Evolutionary conservation across 73 alveolate genomes (phyloP).

Genomic region (Paramecium sonneborni): DNA sequence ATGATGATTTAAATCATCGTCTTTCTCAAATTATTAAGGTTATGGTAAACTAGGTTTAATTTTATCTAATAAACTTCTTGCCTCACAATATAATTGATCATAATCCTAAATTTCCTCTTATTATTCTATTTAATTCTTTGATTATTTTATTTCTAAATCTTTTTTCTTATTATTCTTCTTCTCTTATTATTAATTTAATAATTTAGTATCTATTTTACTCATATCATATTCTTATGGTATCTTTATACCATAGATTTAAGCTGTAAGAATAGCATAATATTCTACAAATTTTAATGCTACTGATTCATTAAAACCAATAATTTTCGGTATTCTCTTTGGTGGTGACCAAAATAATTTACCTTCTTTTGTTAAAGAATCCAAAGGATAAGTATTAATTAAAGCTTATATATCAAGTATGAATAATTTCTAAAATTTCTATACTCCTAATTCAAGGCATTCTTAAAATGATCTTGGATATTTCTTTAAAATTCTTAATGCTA

Average conservation of each 20-base stretch:
- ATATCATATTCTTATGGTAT: constrained; percentile 68
- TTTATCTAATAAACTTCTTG: not conserved
- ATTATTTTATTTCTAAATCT: constrained; percentile 70
- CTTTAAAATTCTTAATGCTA: constrained; percentile 75
- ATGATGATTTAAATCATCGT: constrained; percentile 90
- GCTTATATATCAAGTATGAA: constrained; percentile 74
- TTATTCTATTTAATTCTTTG: constrained; percentile 71
- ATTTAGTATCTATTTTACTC: too few species aligned
- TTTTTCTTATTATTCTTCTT: constrained; percentile 74
- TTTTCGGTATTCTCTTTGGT: constrained; percentile 91
- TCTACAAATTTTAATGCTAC: constrained; percentile 80
- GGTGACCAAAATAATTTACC: constrained; percentile 98
- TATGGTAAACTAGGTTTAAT: constrained; percentile 51
- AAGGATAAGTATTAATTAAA: constrained; percentile 85
- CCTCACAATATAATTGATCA: constrained; percentile 65
- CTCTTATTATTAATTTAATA: too few species aligned
- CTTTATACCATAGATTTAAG: constrained; percentile 77
- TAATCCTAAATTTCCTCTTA: constrained; percentile 66
- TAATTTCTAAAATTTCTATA: constrained; percentile 72
- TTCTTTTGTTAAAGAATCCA: constrained; percentile 84
- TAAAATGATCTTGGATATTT: constrained; percentile 74
- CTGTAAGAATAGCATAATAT: constrained; percentile 81
- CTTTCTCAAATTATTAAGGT: constrained; percentile 91
- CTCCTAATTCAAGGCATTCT: constrained; percentile 78
- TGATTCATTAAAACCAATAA: constrained; percentile 71